phyloP scores from a whole-genome alignment of 805 yeast genomes.

The Hanseniaspora singularis region DNA sequence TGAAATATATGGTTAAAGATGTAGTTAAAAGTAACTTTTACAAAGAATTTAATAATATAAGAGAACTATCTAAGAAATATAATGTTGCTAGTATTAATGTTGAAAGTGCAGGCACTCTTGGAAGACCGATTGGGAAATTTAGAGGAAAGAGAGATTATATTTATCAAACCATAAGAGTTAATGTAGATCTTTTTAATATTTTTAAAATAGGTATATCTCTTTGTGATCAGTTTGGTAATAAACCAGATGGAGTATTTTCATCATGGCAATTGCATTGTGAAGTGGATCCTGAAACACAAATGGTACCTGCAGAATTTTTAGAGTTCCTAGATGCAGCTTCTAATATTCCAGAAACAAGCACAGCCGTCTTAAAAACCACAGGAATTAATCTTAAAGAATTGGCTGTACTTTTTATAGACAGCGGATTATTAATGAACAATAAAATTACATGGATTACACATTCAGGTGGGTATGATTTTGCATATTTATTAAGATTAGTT shows the following conservation, averaged over 20 bases:
- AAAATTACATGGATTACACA: conserved; percentile 76
- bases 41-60: conserved; percentile 49
- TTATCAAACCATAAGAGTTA: conserved; percentile 85
- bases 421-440: conserved; percentile 66
- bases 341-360: conserved; percentile 10
- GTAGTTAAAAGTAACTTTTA: conserved; percentile 65
- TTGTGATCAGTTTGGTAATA: conserved; percentile 55
- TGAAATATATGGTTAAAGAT: conserved; percentile 36
- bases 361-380: conserved; percentile 48
- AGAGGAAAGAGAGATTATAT: conserved; percentile 84
- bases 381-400: conserved; percentile 75
- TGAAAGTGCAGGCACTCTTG: conserved; percentile 92
- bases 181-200: conserved; percentile 74
- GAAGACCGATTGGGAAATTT: conserved; percentile 90
- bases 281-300: conserved; percentile 63
- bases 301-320: conserved; percentile 70
- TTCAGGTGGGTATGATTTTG: conserved; percentile 91
- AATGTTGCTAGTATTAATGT: conserved; percentile 63
- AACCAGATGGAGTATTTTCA: conserved; percentile 52
- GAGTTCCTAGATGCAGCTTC: conserved; percentile 14
- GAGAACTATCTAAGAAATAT: conserved; percentile 46
- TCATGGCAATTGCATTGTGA: conserved; percentile 97
- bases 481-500: conserved; percentile 68
- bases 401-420: conserved; percentile 71
- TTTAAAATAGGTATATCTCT: conserved; percentile 77